Conservation (phyloP, 2,329 filamentous ascomycete species). For the Diaporthe helianthi region DNA sequence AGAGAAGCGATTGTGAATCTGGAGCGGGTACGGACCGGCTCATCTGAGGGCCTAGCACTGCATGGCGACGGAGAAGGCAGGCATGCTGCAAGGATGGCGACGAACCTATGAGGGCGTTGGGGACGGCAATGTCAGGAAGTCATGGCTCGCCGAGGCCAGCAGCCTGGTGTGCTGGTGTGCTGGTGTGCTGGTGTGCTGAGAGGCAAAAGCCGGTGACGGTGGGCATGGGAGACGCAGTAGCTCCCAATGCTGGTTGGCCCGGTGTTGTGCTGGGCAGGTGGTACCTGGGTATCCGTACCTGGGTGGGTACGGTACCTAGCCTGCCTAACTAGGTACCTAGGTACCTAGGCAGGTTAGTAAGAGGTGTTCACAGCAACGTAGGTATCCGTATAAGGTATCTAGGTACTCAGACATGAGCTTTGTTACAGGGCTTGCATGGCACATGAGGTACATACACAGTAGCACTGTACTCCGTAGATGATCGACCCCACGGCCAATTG, state of each 20-base stretch:
- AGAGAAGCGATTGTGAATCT: constrained; percentile 45
- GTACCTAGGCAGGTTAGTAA: no score
- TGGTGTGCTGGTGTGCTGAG: constrained; percentile 39
- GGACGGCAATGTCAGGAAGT: constrained; percentile 21
- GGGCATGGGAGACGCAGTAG: constrained; percentile 46
- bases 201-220: constrained; percentile 44
- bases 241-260: constrained; percentile 37
- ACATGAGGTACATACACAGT: no score
- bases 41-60: constrained; percentile 47
- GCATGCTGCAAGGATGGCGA: constrained; percentile 40
- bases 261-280: constrained; percentile 23
- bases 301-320: no score
- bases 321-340: no score
- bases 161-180: no score
- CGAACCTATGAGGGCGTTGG: constrained; percentile 41
- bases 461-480: no score
- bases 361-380: no score
- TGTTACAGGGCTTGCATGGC: constrained; percentile 29
- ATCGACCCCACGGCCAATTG: constrained; percentile 30
- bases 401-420: no score
- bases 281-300: constrained; percentile 36
- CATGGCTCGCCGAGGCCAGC: constrained; percentile 42
- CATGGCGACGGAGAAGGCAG: constrained; percentile 39
- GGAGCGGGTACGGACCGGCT: constrained; percentile 54
- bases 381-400: no score